Evolutionary conservation across 352 stramenopile genomes (phyloP), one percentile per base, ranked within the genome.

Genomic region (Phytopythium litorale): DNA sequence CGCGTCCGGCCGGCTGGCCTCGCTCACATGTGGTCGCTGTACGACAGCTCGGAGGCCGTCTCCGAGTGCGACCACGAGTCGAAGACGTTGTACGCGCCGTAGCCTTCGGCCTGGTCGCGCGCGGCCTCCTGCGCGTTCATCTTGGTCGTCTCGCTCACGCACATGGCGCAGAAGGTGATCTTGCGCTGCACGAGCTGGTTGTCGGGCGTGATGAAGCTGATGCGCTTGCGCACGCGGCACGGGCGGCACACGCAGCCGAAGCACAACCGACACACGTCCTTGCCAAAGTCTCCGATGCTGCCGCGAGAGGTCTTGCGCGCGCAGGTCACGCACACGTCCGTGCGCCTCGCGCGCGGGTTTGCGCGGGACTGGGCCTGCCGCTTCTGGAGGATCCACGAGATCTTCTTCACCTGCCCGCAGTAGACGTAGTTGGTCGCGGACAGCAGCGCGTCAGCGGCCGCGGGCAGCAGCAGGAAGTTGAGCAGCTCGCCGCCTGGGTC

Each of bases 401-500:
- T 56, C 59, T 79, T 76, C 40, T 79, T 75, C 65, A 74, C 76
- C 28, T 76, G 65, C 6, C 68, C 72, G 40, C 71, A 79, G 46
- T 79, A 62, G 0, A 68, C 71, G 43, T 78, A 78, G 38, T 73
- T 71, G 11, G 71, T 64, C 0, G 67, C 67, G 0, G 65, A 46
- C 23, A 78, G 59, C 38, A 74, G 66, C 2, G 62, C 52, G 1
- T 65, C 30, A 2, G 68, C 68, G 21, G 72, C 69, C n/a, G 56
- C 71, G 0, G 67, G 48, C 19, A 75, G 42, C 49, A 73, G 62
- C 11, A 75, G 43, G 0, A 64, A 37, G 43, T 71, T 67, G 48
- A 76, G 67, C 43, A 81, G 53, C 13, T 75, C 70, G 9, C 70
- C 72, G 6, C 54, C 56, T 0, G 66, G 46, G 25, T 80, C 61